Evolutionary conservation across 441 rosid genomes (phyloP), one percentile per base, ranked within the genome.

Genomic region (Mallotus japonicus): DNA sequence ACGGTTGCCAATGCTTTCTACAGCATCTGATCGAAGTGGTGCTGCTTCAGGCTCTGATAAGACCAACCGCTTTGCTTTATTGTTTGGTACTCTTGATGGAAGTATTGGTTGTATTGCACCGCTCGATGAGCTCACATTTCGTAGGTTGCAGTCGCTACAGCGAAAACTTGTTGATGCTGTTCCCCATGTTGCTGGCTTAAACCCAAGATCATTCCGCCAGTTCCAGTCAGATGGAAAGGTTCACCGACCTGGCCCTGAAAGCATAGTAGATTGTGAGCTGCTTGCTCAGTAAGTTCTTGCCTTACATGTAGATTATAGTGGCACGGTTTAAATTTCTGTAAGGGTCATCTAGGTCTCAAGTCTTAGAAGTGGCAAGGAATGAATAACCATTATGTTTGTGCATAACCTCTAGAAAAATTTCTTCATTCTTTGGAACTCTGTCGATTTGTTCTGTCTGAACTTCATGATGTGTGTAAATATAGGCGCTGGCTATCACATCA

Each of bases 101-200:
- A 89, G 99, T 84, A 76, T 93, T 69, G 99, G 98, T 19, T 95
- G 98, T 80, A 78, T 93, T 73, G 97, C 99, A 62, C 98, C 99
- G 72, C 94, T 95, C 12, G 98, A 95, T 51, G 99, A 95, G 81
- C 84, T 91, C 75, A 90, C 92, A n/a, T 95, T 95, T 72, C 97
- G 97, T 71, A 89, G 98, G 86, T 84, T 95, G 83, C 98, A 88
- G 83, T 91, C 97, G 2, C 83, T 95, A 40, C 99, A 95, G 84
- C 87, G 81, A 76, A 93, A 93, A 86, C 97, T 95, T 40, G 90
- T 89, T 66, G 98, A 95, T 71, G 88, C 93, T 70, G 94, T 91
- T 86, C 90, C 97, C 65, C 99, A 95, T 82, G 92, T 87, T 28
- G 98, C 97, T 56, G 99, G 99, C 76, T 81, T 91, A 73, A 93